A percentile compares a stretch with the other conserved stretches of the same genome.
phyloP scores from a whole-genome alignment of 805 yeast species.

The Saccharomycopsis vini region DNA sequence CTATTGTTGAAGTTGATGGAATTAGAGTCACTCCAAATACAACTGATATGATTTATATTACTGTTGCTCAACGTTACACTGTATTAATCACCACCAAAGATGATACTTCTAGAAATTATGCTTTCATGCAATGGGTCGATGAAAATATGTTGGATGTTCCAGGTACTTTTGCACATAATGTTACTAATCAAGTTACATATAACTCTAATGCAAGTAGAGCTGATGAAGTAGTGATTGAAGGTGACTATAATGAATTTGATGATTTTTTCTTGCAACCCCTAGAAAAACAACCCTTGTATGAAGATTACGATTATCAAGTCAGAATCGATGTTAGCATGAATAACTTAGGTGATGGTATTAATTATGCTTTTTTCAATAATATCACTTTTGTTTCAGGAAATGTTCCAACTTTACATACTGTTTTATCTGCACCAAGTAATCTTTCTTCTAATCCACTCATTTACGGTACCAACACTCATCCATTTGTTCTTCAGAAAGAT shows the following conservation, averaged over 20 bases:
- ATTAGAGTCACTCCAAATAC: slow-evolving; percentile 67
- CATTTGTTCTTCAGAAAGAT: slow-evolving; percentile 51
- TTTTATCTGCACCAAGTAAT: slow-evolving; percentile 57
- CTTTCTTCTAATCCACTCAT: slow-evolving; percentile 43
- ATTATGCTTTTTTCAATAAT: slow-evolving; percentile 95
- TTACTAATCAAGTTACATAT: slow-evolving; percentile 68
- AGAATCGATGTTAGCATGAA: slow-evolving; percentile 75
- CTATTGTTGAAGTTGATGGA: slow-evolving; percentile 91
- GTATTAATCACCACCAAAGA: slow-evolving; percentile 68
- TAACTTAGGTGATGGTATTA: slow-evolving; percentile 76
- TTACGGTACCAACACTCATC: slow-evolving; percentile 73
- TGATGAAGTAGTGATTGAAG: slow-evolving; percentile 26
- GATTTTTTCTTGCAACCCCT: slow-evolving; percentile 71
- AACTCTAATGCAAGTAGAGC: slow-evolving; percentile 37
- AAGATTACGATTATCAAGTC: slow-evolving; percentile 61
- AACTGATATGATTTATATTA: slow-evolving; percentile 64
- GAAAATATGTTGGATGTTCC: slow-evolving; percentile 79
- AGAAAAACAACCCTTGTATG: slow-evolving; percentile 43
- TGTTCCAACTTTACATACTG: slow-evolving; percentile 80
- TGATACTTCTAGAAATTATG: slow-evolving; percentile 56
- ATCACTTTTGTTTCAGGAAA: slow-evolving; percentile 69
- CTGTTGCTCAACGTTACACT: slow-evolving; percentile 89
- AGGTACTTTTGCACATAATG: slow-evolving; percentile 52
- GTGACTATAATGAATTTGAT: slow-evolving; percentile 43
- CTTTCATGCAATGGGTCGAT: slow-evolving; percentile 77